These are phyloP conservation scores for Chionographis japonica DNA, from an alignment of 106 monocot species.

Conservation along the genomic window DNA sequence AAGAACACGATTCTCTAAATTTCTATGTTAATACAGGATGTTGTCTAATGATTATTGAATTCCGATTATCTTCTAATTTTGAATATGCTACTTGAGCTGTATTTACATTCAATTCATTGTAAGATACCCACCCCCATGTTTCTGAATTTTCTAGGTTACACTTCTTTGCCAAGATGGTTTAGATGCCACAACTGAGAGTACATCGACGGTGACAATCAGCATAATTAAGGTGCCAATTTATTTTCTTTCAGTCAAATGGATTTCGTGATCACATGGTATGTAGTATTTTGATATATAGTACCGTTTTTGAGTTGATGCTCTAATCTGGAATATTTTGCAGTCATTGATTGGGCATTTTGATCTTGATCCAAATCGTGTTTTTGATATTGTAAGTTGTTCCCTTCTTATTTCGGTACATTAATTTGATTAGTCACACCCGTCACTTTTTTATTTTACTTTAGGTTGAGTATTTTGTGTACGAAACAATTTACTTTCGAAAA, in stretches of 20 bases:
- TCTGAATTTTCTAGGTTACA: slow-evolving; percentile 55
- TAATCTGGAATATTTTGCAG: slow-evolving; percentile 32
- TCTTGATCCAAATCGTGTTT: slow-evolving; percentile 97
- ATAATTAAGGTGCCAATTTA: slow-evolving; percentile 64
- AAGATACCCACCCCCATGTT: not conserved
- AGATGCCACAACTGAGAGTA: slow-evolving; percentile 35
- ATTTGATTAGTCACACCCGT: not conserved
- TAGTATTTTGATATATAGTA: too few relatives aligned
- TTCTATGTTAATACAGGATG: too few relatives aligned
- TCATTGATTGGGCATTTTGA: slow-evolving; percentile 99
- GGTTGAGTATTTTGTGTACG: too few relatives aligned
- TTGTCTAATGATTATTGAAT: too few relatives aligned
- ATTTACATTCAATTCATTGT: not conserved
- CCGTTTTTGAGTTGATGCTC: not conserved
- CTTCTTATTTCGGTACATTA: not conserved
- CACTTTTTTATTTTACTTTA: slow-evolving; percentile 1
- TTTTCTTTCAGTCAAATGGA: not conserved
- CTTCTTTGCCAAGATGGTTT: slow-evolving; percentile 85
- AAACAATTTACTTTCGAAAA: too few relatives aligned
- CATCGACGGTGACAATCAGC: slow-evolving; percentile 63
- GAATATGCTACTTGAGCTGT: not conserved
- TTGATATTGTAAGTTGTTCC: slow-evolving; percentile 82
- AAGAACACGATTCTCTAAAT: too few relatives aligned
- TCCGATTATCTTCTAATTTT: too few relatives aligned
- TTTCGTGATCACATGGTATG: not conserved